A percentile compares a stretch with the other conserved stretches of the same genome.
Conservation (phyloP, 192 early-diverging fungal species). For the Gryganskiella cystojenkinii region DNA sequence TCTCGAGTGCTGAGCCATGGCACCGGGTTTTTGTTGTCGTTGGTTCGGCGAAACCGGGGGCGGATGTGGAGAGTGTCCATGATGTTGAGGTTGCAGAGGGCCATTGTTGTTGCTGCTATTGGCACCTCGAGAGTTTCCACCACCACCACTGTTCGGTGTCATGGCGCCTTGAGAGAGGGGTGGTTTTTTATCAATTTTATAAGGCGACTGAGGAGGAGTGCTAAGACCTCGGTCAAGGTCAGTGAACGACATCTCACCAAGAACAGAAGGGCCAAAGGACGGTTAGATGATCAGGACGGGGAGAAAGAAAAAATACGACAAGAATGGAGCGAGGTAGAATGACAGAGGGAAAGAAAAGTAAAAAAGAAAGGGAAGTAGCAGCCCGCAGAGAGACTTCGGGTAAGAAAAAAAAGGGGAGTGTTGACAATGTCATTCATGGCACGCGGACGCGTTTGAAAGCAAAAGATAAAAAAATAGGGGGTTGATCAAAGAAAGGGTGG, state of each 20-base stretch:
- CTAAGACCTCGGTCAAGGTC: constrained; percentile 35
- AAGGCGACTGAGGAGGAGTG: constrained; percentile 32
- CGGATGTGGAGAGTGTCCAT: constrained; percentile 13
- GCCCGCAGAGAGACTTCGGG: too few relatives aligned
- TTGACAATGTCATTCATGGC: too few relatives aligned
- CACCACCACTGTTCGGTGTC: not conserved
- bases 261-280: not conserved
- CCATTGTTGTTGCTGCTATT: not conserved
- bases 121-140: too few relatives aligned
- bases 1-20: constrained; percentile 35
- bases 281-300: not conserved
- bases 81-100: not conserved
- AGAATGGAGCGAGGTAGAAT: not conserved
- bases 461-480: too few relatives aligned
- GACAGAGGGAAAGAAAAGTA: not conserved
- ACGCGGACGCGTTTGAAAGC: too few relatives aligned
- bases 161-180: not conserved
- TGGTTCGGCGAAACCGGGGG: constrained; percentile 30
- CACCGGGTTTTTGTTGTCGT: constrained; percentile 7
- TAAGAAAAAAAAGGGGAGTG: too few relatives aligned
- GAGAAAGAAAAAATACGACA: not conserved
- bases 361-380: not conserved
- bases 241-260: constrained; percentile 42
- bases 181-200: constrained; percentile 1
- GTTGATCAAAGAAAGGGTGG: too few relatives aligned